Base-by-base conservation (phyloP, 2,329 filamentous ascomycete species). In the Pseudonectria buxi region DNA sequence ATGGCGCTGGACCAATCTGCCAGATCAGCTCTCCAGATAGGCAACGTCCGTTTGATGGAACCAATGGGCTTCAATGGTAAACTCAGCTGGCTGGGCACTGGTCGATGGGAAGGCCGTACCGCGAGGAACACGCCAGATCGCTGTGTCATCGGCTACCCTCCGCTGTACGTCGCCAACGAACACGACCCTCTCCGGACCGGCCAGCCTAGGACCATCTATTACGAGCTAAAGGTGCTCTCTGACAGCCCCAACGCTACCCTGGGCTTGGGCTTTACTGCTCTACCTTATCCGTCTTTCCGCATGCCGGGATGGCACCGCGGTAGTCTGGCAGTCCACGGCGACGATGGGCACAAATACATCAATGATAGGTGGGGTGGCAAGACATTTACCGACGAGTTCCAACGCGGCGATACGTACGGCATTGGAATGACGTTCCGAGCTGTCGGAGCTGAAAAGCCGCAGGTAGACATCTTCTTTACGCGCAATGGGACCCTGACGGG, bases 231-330 rank as follows among this genome's bases (percentile, higher is more conserved):
- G 34, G 65, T 86, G 24, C 60, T 64, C 3, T 50, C 56, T 13
- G 61, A 72, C 36, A 67, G 67, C 14, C 47, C 48, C 4, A 69
- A 72, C 38, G 59, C 71, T 33, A 63, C 61, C 26, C 63, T 89
- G 1, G 82, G 78, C 0, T 55, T 90, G 9, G 86, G 86, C 9
- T 87, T 79, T 56, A 64, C 74, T 0, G 84, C 83, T 2, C 74
- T 82, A 31, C 86, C 86, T 7, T 90, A 88, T 53, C 86, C 86
- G 6, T 69, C 72, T 0, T 90, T 86, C 65, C 74, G 86, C 7
- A 71, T 89, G 40, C 86, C 86, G 0, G 86, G 86, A 2, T 90
- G 85, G 86, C 82, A 92, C 54, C 73, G 85, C 24, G 85, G 75
- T 13, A 82, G 77, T 44, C 53, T 89, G 11, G 86, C 71, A 2